phyloP scores from a whole-genome alignment of 306 rosid species.

The Sicyos baderoa region DNA sequence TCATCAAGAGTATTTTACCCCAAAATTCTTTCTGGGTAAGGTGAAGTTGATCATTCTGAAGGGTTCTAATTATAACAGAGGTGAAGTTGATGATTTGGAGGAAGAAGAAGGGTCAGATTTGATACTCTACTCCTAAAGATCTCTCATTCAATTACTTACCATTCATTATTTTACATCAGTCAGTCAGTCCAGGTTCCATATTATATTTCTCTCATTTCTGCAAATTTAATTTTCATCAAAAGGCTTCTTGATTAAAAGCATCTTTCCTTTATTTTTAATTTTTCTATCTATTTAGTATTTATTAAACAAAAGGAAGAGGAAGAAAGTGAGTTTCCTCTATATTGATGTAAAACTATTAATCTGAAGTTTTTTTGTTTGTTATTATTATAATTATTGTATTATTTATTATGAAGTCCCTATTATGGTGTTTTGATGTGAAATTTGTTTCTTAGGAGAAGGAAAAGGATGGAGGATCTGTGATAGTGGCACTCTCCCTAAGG shows the following conservation, averaged over 20 bases:
- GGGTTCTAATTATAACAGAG: background rate
- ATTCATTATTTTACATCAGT: slow-evolving; percentile 16
- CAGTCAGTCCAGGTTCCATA: slow-evolving; percentile 15
- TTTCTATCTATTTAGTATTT: slow-evolving; percentile 1
- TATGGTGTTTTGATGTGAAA: background rate
- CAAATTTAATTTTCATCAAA: slow-evolving; percentile 19
- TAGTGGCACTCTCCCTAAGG: background rate
- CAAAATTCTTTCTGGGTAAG: slow-evolving; percentile 19
- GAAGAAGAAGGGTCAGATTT: slow-evolving; percentile 9
- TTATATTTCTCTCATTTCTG: slow-evolving; percentile 8
- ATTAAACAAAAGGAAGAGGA: slow-evolving; percentile 2
- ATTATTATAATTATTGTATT: background rate
- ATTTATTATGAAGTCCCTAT: too few species aligned
- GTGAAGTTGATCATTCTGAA: slow-evolving; percentile 19
- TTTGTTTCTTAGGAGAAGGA: background rate
- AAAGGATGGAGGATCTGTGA: background rate
- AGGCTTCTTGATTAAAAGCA: slow-evolving; percentile 14
- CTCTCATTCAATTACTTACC: slow-evolving; percentile 20
- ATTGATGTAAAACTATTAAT: slow-evolving; percentile 5
- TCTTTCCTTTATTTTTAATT: background rate
- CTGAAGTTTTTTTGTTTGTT: background rate
- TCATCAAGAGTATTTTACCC: slow-evolving; percentile 31
- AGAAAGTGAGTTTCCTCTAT: too few species aligned
- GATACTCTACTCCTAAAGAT: background rate
- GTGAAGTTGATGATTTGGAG: slow-evolving; percentile 1